Conservation (phyloP, 2,329 filamentous ascomycete genomes). For the Calonectria hongkongensis region DNA sequence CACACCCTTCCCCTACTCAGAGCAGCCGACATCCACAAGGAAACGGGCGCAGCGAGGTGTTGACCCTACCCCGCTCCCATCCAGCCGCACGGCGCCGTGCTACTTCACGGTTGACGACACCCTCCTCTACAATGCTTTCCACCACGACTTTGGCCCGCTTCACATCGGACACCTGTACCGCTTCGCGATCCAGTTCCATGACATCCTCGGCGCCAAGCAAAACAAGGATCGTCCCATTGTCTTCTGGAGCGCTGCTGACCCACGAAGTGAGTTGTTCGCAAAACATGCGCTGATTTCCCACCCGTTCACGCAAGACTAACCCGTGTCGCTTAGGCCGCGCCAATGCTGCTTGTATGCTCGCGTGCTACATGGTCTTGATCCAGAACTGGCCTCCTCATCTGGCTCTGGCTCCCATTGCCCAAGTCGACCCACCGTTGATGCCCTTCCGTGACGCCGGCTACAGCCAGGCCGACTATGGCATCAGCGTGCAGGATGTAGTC, state of each 20-base stretch:
- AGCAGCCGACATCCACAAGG: slow-evolving; percentile 74
- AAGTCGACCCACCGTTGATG: slow-evolving; percentile 98
- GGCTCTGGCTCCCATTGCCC: slow-evolving; percentile 94
- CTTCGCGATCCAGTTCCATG: slow-evolving; percentile 96
- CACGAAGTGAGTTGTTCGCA: slow-evolving; percentile 80
- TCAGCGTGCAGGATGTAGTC: slow-evolving; percentile 97
- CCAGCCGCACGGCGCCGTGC: slow-evolving; percentile 76
- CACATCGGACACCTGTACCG: slow-evolving; percentile 98
- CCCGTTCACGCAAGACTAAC: slow-evolving; percentile 41
- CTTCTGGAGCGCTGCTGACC: slow-evolving; percentile 95
- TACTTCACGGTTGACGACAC: slow-evolving; percentile 97
- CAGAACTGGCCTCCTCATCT: slow-evolving; percentile 98
- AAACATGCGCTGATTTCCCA: slow-evolving; percentile 20
- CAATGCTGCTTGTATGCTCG: slow-evolving; percentile 95
- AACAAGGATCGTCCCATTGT: slow-evolving; percentile 94
- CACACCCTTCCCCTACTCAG: slow-evolving; percentile 90
- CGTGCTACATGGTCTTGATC: slow-evolving; percentile 99
- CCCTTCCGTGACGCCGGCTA: slow-evolving; percentile 98
- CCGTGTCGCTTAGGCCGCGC: slow-evolving; percentile 78
- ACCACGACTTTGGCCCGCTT: slow-evolving; percentile 97
- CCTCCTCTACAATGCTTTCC: slow-evolving; percentile 97
- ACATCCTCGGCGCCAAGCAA: slow-evolving; percentile 92
- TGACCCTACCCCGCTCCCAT: slow-evolving; percentile 58
- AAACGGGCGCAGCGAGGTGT: slow-evolving; percentile 74
- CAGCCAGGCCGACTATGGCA: slow-evolving; percentile 96